Base-by-base conservation (phyloP, 345 rosid species). In the Eucalyptus urophylla region DNA sequence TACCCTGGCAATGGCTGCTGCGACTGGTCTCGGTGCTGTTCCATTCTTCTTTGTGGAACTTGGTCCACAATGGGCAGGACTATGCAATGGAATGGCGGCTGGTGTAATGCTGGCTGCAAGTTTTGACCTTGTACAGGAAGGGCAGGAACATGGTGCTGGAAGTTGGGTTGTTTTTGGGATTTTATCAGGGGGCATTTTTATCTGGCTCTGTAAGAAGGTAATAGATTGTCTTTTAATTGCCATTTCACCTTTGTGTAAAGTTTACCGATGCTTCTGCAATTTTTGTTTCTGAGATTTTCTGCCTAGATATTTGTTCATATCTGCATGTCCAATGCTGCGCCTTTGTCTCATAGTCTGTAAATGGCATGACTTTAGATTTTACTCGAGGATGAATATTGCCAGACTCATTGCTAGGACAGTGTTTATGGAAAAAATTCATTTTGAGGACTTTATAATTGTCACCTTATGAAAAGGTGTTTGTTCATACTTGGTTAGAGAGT, bases 51-150 rank as follows among this genome's bases (percentile, higher is more conserved):
- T 98, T 91, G 97, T 98, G 85, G 99, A 98, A 93, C 96, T 98
- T 60, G 99, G 95, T 91, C 97, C 96, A 88, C 97, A 96, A 25
- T 97, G 99, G 99, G 99, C 97, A 92, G 99, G 99, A 49, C 90
- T 98, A 90, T 98, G 99, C 96, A 96, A 96, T 92, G 99, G 99
- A 91, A 97, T 97, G 99, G 99, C 99, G 22, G 97, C 99, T 91
- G 99, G 99, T 91, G 99, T 98, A 89, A 98, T 98, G 99, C 92
- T 98, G 94, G 99, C 99, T 25, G 99, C 99, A 80, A 98, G 99
- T 92, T 98, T 98, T 89, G 99, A 98, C 92, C 99, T 98, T 89
- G 91, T 98, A 43, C 97, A 96, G 94, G 99, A 98, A 89, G 99
- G 99, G 50, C 98, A 96, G 90, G 94, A 91, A 54, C 98, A 97